A percentile compares a stretch with the other conserved stretches of the same genome.
phyloP scores from a whole-genome alignment of 2,329 filamentous ascomycete species.

The Fusarium avenaceum region DNA sequence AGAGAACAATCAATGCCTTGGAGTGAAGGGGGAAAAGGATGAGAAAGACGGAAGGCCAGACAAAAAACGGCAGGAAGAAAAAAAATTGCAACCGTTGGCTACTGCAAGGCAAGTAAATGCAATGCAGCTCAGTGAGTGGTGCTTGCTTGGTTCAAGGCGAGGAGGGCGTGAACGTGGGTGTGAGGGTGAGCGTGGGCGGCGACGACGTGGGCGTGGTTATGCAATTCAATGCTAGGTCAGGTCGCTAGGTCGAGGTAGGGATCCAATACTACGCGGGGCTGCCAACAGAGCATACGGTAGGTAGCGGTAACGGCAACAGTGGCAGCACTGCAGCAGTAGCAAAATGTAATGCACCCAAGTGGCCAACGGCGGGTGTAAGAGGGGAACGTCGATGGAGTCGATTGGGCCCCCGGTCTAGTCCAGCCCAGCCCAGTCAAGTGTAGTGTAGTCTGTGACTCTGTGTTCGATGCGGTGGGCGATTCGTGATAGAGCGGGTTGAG shows the following conservation, averaged over 20 bases:
- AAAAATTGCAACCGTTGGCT: constrained; percentile 42
- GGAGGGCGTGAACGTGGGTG: constrained; percentile 25
- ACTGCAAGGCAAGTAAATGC: constrained; percentile 38
- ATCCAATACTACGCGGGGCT: constrained; percentile 50
- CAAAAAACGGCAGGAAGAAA: constrained; percentile 45
- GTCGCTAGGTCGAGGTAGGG: constrained; percentile 23
- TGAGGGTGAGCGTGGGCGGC: constrained; percentile 27
- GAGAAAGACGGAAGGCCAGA: constrained; percentile 44
- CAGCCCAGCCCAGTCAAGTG: constrained; percentile 17
- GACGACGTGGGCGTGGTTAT: constrained; percentile 37
- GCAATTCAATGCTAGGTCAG: constrained; percentile 29
- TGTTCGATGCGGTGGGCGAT: constrained; percentile 36
- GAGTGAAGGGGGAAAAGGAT: constrained; percentile 24
- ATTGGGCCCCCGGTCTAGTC: constrained; percentile 38
- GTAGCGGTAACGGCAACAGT: constrained; percentile 11
- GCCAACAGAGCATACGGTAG: constrained; percentile 51
- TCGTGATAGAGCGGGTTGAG: constrained; percentile 3
- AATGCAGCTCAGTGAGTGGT: constrained; percentile 24
- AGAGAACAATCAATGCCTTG: constrained; percentile 23
- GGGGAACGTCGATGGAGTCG: constrained; percentile 39
- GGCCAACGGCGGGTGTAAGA: constrained; percentile 42
- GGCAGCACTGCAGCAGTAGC: constrained; percentile 23
- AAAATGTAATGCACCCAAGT: constrained; percentile 51
- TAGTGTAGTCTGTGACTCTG: neutral
- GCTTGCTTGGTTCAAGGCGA: constrained; percentile 36